Percentiles rank a stretch among this genome's conserved stretches.
phyloP scores from a whole-genome alignment of 108 stramenopile genomes.

The Nannochloropsis salina region DNA sequence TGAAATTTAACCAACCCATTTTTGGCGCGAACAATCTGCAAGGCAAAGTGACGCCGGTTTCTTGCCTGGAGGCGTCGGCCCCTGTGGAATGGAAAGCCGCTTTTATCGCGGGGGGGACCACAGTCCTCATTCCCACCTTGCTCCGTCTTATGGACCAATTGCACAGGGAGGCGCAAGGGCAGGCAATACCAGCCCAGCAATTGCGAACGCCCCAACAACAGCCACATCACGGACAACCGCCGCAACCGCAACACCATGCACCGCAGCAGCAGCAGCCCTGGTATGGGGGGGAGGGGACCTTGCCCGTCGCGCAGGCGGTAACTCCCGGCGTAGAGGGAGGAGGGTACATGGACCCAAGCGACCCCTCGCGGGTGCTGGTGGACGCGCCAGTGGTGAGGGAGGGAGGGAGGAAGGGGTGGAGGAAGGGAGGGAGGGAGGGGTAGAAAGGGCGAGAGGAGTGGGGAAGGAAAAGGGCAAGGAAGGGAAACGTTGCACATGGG shows the following conservation, averaged over 20 bases:
- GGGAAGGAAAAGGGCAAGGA: not conserved
- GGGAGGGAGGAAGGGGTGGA: not conserved
- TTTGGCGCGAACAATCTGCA: slow-evolving; percentile 30
- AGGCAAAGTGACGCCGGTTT: slow-evolving; percentile 22
- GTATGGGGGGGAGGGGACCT: not conserved
- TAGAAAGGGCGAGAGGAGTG: not conserved
- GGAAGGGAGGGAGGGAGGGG: not conserved
- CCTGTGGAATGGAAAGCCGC: slow-evolving; percentile 18
- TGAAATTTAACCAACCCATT: slow-evolving; percentile 35
- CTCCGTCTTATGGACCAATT: slow-evolving; percentile 17
- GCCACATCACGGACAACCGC: not conserved
- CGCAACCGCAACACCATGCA: not conserved
- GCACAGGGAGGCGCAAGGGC: not conserved
- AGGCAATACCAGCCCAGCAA: not conserved
- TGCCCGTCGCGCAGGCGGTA: slow-evolving; percentile 5
- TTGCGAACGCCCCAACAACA: not conserved
- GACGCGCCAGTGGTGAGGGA: not conserved
- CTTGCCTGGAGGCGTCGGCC: slow-evolving; percentile 22
- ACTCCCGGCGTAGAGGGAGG: not conserved
- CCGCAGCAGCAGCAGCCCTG: not conserved
- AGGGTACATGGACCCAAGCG: not conserved
- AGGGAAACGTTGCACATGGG: no score
- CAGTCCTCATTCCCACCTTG: slow-evolving; percentile 8
- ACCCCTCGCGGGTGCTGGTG: not conserved
- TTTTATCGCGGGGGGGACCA: slow-evolving; percentile 28